These are phyloP conservation scores for Kwoniella bestiolae DNA, from an alignment of 768 basidiomycete species.

Conservation along the genomic window DNA sequence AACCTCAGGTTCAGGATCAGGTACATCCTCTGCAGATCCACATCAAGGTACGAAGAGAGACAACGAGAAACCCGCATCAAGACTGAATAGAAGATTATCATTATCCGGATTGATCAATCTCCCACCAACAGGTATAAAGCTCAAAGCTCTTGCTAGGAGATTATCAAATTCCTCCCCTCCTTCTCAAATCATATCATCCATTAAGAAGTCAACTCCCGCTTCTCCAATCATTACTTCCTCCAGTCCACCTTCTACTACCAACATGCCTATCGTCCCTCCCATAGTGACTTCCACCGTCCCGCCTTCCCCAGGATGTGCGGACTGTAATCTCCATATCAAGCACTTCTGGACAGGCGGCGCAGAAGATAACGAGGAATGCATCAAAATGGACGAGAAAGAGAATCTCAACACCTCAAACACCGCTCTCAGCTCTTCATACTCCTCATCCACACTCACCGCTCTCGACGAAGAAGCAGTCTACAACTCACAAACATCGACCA, in stretches of 20 bases:
- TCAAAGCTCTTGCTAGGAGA: conserved; percentile 5
- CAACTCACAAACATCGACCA: not conserved
- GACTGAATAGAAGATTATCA: conserved; percentile 6
- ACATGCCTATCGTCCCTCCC: conserved; percentile 9
- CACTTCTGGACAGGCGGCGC: not conserved
- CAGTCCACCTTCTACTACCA: conserved; percentile 7
- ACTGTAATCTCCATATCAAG: not conserved
- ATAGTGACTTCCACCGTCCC: conserved; percentile 6
- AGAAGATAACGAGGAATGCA: not conserved
- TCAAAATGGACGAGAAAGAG: not conserved
- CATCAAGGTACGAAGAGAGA: not conserved
- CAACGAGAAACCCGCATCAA: too few relatives aligned
- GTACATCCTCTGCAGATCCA: not conserved
- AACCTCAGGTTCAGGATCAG: too few relatives aligned
- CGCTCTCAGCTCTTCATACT: conserved; percentile 4
- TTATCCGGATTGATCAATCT: conserved; percentile 10
- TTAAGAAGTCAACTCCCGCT: conserved; percentile 7
- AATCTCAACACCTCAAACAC: not conserved
- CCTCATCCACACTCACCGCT: not conserved
- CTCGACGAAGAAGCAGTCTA: conserved; percentile 13
- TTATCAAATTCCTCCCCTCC: conserved; percentile 16
- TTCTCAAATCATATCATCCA: conserved; percentile 3
- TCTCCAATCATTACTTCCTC: conserved; percentile 12
- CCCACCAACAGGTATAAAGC: conserved; percentile 10
- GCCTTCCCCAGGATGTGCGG: conserved; percentile 6